Evolutionary conservation across 2,329 filamentous ascomycete species (phyloP).

Genomic region (Fonsecaea multimorphosa): DNA sequence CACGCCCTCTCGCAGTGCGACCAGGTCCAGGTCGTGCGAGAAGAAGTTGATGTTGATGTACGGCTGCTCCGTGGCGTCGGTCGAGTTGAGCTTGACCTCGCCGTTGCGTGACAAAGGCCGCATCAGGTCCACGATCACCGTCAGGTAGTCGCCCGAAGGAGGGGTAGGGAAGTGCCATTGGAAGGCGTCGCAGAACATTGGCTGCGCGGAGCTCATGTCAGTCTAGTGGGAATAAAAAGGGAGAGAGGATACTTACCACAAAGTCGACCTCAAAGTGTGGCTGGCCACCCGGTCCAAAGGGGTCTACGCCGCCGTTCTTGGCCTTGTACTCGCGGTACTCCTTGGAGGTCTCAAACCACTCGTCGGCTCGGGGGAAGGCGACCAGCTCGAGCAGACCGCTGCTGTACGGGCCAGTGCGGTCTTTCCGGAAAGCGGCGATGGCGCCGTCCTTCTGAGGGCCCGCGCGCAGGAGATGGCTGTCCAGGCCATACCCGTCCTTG

Average conservation of each 20-base stretch:
- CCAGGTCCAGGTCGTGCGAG: conserved; percentile 58
- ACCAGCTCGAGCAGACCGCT: conserved; percentile 59
- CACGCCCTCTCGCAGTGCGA: conserved; percentile 65
- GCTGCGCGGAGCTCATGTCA: conserved; percentile 22
- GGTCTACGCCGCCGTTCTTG: conserved; percentile 54
- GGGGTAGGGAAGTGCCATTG: conserved; percentile 57
- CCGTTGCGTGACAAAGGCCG: conserved; percentile 55
- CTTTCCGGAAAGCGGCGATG: conserved; percentile 46
- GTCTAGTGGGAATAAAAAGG: neutral
- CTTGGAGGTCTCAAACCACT: conserved; percentile 55
- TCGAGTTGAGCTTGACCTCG: conserved; percentile 50
- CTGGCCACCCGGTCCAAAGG: conserved; percentile 63
- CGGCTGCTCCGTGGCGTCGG: conserved; percentile 48
- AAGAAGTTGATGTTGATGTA: conserved; percentile 55
- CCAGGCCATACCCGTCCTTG: conserved; percentile 51
- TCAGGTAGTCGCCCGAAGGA: conserved; percentile 58
- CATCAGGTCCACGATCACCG: conserved; percentile 61
- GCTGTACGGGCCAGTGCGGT: conserved; percentile 50
- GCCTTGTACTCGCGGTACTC: conserved; percentile 56
- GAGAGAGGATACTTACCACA: conserved; percentile 44
- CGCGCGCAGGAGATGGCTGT: conserved; percentile 48
- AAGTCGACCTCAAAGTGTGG: conserved; percentile 70
- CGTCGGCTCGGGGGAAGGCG: conserved; percentile 64
- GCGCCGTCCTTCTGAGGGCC: conserved; percentile 45
- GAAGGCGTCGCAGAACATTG: conserved; percentile 61